Conservation (phyloP, 306 rosid genomes). For the Erythrophleum fordii region DNA sequence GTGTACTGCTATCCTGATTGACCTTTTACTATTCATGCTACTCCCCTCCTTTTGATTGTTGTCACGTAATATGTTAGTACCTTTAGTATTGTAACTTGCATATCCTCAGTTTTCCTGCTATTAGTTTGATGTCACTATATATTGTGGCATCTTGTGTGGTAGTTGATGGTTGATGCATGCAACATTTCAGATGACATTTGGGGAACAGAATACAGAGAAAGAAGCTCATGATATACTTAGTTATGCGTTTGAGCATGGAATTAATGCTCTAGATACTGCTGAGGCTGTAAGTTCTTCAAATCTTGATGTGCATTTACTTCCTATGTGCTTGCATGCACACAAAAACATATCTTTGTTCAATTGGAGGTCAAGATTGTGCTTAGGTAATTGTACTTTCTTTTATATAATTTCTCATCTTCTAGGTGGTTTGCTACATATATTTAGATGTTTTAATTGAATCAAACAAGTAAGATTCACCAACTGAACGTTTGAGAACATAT, state of each 20-base stretch:
- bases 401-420: neutral
- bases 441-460: neutral
- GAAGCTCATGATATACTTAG: slow-evolving; percentile 80
- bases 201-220: slow-evolving; percentile 85
- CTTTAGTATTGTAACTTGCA: neutral
- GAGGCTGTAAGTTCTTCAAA: slow-evolving; percentile 64
- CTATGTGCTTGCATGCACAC: neutral
- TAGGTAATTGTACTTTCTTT: neutral
- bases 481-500: neutral
- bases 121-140: neutral
- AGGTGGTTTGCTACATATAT: slow-evolving; percentile 1
- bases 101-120: neutral
- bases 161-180: slow-evolving; percentile 13
- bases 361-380: slow-evolving; percentile 6
- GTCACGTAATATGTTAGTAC: neutral
- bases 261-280: slow-evolving; percentile 78
- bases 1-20: neutral
- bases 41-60: neutral
- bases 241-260: slow-evolving; percentile 72
- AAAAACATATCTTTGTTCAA: neutral
- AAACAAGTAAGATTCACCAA: slow-evolving; percentile 16
- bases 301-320: slow-evolving; percentile 34
- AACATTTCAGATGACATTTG: slow-evolving; percentile 81
- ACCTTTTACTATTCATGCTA: neutral
- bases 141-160: neutral